Base-by-base conservation (phyloP, 1,284 basidiomycete species). In the Tremellales sp. region DNA sequence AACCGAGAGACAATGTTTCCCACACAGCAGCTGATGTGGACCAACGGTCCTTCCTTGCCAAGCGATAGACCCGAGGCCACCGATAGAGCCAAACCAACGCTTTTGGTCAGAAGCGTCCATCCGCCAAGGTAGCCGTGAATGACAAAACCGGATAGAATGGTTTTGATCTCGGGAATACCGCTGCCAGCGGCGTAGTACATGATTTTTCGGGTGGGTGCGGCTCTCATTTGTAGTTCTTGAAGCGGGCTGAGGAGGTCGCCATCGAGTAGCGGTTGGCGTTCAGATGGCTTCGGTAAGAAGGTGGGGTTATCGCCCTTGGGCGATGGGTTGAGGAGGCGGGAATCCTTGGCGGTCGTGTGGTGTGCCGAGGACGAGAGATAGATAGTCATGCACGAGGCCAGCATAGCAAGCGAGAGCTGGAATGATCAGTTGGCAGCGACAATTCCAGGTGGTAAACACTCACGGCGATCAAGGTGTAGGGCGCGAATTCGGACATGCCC, bases 101-200 rank as follows among this genome's bases (percentile, higher is more conserved):
- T 80, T 72, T 98, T 98, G n/a, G 88, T 90, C 64, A 91, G 85
- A 44, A 97, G 75, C 0, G 88, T 91, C 57, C 90, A 85, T 37
- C 80, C 84, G 25, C 94, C 94, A 35, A 98, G 84, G 70, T 96
- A 98, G 19, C 94, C 94, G 64, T 96, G 91, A 54, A 98, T 97
- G 17, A 97, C 93, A 62, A 97, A 97, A n/a, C 70, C 65, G 51
- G 89, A 92, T 33, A 98, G 78, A 51, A 97, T 96, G 1, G 91
- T 93, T 75, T 97, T 98, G 72, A 97, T 86, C 72, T 97, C 94
- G 0, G 93, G 92, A 50, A 97, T 94, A 54, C 94, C 94, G 64
- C 88, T 91, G 12, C 94, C 94, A 24, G 90, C 89, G 12, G 93
- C 94, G 68, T 91, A 93, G 75, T 87, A 92, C 73, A 91, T 78